Base-by-base conservation (phyloP, 148 eudicot species). In the Arbutus unedo region DNA sequence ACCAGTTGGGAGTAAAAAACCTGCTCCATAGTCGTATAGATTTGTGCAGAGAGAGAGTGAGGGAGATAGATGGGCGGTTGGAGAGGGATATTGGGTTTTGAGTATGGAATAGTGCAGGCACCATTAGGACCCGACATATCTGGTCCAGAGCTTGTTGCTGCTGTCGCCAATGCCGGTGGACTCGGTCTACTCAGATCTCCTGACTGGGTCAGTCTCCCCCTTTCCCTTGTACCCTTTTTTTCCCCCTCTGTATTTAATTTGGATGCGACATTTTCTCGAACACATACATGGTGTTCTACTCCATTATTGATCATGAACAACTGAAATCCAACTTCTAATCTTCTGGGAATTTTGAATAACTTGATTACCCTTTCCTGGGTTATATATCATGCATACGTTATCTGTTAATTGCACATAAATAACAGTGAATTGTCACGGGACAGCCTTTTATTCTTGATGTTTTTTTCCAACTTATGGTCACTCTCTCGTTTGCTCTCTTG, bases 91-190 rank as follows among this genome's bases (percentile, higher is more conserved):
- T 43, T 96, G 86, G 99, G 98, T 23, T 94, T 94, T 79, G 99
- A 96, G 5, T 92, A 94, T 78, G 99, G 99, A 55, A 88, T 96
- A 6, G 89, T 96, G 18, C 94, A 89, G 86, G 99, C 98, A 48
- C 99, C 98, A 56, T 77, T 96, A 23, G 99, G 98, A 14, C 97
- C 99, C 0, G 99, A 96, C 79, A 91, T 96, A 14, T 96, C 99
- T 21, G 93, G 98, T 13, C 98, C 99, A 0, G 94, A 94, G 82
- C 98, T 96, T 71, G 99, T 91, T 9, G 93, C 98, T 79, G 94
- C 98, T 19, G 99, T 94, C 54, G 94, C 99, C 50, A 94, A 96
- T 59, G 86, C 99, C 25, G 99, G 99, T 67, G 97, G 89, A 4
- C 83, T 96, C 71, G 99, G 91, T 76, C 83, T 94, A 73, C 97